phyloP scores from a whole-genome alignment of 2,329 filamentous ascomycete species.

The Fusarium sp. region DNA sequence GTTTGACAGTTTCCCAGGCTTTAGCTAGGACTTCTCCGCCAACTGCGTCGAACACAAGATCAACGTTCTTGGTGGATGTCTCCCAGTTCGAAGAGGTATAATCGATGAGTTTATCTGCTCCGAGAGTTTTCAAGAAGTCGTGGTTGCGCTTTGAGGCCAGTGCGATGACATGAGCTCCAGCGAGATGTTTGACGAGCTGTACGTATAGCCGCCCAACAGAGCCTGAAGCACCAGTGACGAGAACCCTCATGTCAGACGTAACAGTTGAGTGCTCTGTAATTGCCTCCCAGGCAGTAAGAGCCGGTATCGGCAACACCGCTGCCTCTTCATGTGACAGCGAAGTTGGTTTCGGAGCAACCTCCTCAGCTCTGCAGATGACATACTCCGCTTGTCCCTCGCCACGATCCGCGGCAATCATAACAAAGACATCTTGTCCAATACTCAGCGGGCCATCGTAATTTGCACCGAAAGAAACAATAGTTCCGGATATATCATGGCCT shows the following conservation, averaged over 20 bases:
- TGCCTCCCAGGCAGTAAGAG: conserved; percentile 25
- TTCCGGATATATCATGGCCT: conserved; percentile 52
- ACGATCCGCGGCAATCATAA: not conserved
- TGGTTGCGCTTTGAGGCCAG: conserved; percentile 44
- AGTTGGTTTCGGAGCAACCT: conserved; percentile 7
- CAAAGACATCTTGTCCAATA: conserved; percentile 1
- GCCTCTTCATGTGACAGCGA: conserved; percentile 5
- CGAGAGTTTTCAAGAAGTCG: conserved; percentile 31
- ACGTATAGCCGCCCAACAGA: conserved; percentile 42
- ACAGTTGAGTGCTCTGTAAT: not conserved
- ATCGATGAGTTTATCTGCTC: conserved; percentile 42
- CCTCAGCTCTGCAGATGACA: not conserved
- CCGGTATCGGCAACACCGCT: conserved; percentile 11
- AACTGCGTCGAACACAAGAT: conserved; percentile 23
- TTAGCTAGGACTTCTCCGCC: conserved; percentile 35
- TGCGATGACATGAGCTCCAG: conserved; percentile 42
- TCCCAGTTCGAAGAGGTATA: conserved; percentile 45
- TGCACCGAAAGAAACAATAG: conserved; percentile 40
- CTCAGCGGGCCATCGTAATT: not conserved
- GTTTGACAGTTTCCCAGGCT: conserved; percentile 47
- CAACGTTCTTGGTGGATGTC: rapidly evolving
- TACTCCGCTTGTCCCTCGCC: conserved; percentile 18
- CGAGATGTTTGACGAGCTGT: conserved; percentile 44
- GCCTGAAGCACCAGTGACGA: conserved; percentile 15
- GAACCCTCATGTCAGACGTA: not conserved